A percentile compares a stretch with the other conserved stretches of the same genome.
These are phyloP conservation scores for Cladophialophora exuberans DNA, from an alignment of 2,329 filamentous ascomycete species.

Conservation along the genomic window DNA sequence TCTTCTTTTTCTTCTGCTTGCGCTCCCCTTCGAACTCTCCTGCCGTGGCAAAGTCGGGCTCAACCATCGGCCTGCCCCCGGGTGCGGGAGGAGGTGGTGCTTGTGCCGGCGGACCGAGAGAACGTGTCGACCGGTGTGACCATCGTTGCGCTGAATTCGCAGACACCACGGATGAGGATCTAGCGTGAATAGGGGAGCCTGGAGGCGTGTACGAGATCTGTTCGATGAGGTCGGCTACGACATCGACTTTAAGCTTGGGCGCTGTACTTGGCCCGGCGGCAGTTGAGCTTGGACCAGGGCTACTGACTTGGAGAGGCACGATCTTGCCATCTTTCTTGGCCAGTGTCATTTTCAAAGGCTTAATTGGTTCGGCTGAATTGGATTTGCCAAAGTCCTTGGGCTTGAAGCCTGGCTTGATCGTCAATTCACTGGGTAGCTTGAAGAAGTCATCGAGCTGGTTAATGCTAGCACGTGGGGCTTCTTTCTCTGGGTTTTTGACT, in stretches of 20 bases:
- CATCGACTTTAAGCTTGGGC: slow-evolving; percentile 17
- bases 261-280: background rate
- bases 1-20: slow-evolving; percentile 27
- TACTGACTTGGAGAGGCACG: slow-evolving; percentile 24
- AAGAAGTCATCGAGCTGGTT: slow-evolving; percentile 22
- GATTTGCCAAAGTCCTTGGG: slow-evolving; percentile 21
- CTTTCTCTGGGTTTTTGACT: slow-evolving; percentile 14
- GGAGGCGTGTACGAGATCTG: slow-evolving; percentile 30
- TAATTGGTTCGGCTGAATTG: slow-evolving; percentile 13
- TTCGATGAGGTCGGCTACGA: slow-evolving; percentile 29
- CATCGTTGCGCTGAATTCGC: slow-evolving; percentile 25
- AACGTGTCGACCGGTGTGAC: slow-evolving; percentile 24
- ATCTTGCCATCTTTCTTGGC: slow-evolving; percentile 29
- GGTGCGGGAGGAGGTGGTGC: slow-evolving; percentile 32
- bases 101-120: slow-evolving; percentile 23
- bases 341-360: slow-evolving; percentile 27
- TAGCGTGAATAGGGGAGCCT: slow-evolving; percentile 27
- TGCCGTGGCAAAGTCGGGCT: slow-evolving; percentile 31
- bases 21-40: slow-evolving; percentile 31
- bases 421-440: slow-evolving; percentile 19
- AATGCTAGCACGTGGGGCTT: slow-evolving; percentile 17
- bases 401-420: slow-evolving; percentile 23
- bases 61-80: slow-evolving; percentile 31
- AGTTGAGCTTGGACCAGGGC: slow-evolving; percentile 3
- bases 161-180: slow-evolving; percentile 22